These are phyloP conservation scores for Botrytis porri DNA, from an alignment of 2,329 filamentous ascomycete genomes.

Conservation along the genomic window DNA sequence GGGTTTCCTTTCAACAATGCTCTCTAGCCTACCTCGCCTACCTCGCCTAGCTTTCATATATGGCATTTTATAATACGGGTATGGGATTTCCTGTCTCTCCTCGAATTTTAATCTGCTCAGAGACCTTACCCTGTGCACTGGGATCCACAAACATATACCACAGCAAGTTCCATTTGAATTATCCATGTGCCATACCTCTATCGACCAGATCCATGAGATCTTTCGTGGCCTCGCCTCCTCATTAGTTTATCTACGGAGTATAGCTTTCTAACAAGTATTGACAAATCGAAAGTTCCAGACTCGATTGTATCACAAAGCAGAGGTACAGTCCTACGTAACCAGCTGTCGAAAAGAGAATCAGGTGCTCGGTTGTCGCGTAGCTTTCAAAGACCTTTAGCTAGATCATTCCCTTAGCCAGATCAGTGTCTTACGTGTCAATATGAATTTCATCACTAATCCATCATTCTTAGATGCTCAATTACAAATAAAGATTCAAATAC, in stretches of 20 bases:
- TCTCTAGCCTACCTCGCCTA: not conserved
- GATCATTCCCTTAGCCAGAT: not conserved
- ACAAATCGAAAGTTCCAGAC: slow-evolving; percentile 4
- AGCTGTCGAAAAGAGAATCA: not conserved
- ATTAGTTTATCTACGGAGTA: not conserved
- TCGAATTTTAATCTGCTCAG: not conserved
- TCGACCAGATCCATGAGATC: not conserved
- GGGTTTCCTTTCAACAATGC: not conserved
- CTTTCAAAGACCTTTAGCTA: not conserved
- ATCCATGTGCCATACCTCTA: not conserved
- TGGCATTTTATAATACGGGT: not conserved
- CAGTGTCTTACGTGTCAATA: not conserved
- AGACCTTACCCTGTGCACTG: not conserved
- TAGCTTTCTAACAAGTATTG: not conserved
- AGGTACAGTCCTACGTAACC: not conserved
- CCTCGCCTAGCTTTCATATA: not conserved
- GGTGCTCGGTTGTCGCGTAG: not conserved
- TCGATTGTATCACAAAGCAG: slow-evolving; percentile 15
- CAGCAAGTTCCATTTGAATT: not conserved
- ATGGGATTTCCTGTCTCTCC: not conserved
- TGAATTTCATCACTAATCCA: slow-evolving; percentile 4
- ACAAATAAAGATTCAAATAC: slow-evolving; percentile 8
- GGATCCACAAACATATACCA: not conserved
- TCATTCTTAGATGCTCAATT: slow-evolving; percentile 6
- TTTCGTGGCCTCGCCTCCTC: not conserved